Conservation (phyloP, 2,329 filamentous ascomycete species). For the Nemania sp. region DNA sequence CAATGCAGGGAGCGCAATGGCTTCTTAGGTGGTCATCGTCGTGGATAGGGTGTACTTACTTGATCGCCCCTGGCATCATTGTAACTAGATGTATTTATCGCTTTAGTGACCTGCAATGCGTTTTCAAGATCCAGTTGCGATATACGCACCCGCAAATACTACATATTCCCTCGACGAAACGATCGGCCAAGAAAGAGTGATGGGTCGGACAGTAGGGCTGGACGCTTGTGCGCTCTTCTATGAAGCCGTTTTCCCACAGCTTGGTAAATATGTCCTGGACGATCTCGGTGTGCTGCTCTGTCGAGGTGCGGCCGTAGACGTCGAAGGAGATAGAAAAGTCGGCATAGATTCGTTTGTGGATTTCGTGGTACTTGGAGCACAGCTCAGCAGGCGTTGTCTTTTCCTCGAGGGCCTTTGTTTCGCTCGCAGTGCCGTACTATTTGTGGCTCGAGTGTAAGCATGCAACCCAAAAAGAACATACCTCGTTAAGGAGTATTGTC, state of each 20-base stretch:
- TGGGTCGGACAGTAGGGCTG: conserved; percentile 90
- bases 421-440: conserved; percentile 86
- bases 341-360: conserved; percentile 89
- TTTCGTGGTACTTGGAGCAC: conserved; percentile 88
- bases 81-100: neutral
- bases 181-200: conserved; percentile 77
- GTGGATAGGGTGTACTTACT: conserved; percentile 4
- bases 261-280: conserved; percentile 88
- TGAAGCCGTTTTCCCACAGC: conserved; percentile 83
- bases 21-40: neutral
- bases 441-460: neutral
- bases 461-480: too few relatives aligned
- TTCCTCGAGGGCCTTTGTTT: conserved; percentile 92
- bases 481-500: neutral
- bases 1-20: neutral
- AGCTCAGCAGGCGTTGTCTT: conserved; percentile 79
- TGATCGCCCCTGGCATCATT: conserved; percentile 55
- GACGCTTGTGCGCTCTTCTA: conserved; percentile 83
- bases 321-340: conserved; percentile 97
- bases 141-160: conserved; percentile 62
- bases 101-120: neutral
- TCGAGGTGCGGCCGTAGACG: conserved; percentile 91
- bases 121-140: neutral
- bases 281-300: conserved; percentile 84
- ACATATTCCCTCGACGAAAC: conserved; percentile 52